Base-by-base conservation (phyloP, 2,329 filamentous ascomycete genomes). In the Botryotinia globosa region DNA sequence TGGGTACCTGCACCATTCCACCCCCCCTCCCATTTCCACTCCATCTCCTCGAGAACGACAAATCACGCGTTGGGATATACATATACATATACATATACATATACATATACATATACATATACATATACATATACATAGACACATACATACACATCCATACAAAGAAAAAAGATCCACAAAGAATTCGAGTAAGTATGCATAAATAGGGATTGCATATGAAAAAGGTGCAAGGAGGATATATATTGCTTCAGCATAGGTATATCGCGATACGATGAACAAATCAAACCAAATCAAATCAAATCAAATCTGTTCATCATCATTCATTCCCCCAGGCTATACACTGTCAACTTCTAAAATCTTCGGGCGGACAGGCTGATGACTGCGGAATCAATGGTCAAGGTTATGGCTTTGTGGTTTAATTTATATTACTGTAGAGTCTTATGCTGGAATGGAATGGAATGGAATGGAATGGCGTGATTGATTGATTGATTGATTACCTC, bases 381-480 rank as follows among this genome's bases (percentile, higher is more conserved):
- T 51, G 8, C 32, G 42, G 39, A 45, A 37, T 45, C 25, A n/a
- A 14, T 51, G 3, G 29, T n/a, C n/a, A 29, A 62, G 32, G 29
- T 48, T 34, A 42, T 69, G 39, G 45, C 20, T 59, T 48, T 22
- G 20, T n/a, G 22, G n/a, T 44, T 39, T 45, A 51, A 51, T 70
- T 39, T 48, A 62, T 63, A 25, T 70, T 63, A 51, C 25, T 29
- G 6, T 63, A 51, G 37, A 63, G 42, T 20, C 18, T 63, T 14
- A 63, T 70, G 68, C 68, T 70, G 34, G 54, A 63, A 20, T 62
- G 34, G 54, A 63, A 20, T 62, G 44, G 54, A n/a, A n/a, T 70
- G 34, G 54, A 63, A 20, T 62, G 34, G 54, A 63, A 20, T 62
- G 44, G 54, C 62, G 45, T 42, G 9, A 25, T 51, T 0, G 25